These are phyloP conservation scores for Xylaria sp. DNA, from an alignment of 2,329 filamentous ascomycete species.

Conservation along the genomic window DNA sequence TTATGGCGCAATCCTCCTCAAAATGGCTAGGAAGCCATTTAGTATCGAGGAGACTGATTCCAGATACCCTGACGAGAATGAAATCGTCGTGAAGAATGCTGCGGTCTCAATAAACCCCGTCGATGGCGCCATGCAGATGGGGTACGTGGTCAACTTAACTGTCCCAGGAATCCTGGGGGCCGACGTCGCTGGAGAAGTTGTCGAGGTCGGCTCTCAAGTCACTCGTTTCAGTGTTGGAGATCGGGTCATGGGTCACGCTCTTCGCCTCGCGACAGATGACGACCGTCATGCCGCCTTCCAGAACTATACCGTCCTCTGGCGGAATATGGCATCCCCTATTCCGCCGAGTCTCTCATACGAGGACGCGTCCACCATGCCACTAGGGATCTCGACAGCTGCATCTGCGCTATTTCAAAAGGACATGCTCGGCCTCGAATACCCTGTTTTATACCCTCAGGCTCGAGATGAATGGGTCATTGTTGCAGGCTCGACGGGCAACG, in stretches of 20 bases:
- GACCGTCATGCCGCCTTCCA: slow-evolving; percentile 45
- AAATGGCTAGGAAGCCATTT: slow-evolving; percentile 25
- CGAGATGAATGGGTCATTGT: slow-evolving; percentile 51
- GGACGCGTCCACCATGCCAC: slow-evolving; percentile 45
- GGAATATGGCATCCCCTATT: slow-evolving; percentile 39
- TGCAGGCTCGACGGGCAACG: slow-evolving; percentile 54
- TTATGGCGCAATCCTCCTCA: slow-evolving; percentile 29
- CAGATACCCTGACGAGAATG: slow-evolving; percentile 36
- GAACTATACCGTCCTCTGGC: slow-evolving; percentile 40
- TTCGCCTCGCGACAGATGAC: slow-evolving; percentile 39
- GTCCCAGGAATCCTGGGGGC: slow-evolving; percentile 51
- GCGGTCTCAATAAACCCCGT: slow-evolving; percentile 51
- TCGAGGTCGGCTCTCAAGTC: slow-evolving; percentile 46
- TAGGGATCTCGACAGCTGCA: slow-evolving; percentile 46
- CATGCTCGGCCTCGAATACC: slow-evolving; percentile 40
- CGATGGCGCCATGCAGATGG: slow-evolving; percentile 46
- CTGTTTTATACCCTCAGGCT: slow-evolving; percentile 23
- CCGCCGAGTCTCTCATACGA: slow-evolving; percentile 43
- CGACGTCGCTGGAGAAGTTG: slow-evolving; percentile 51
- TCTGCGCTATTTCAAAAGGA: slow-evolving; percentile 42
- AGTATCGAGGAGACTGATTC: slow-evolving; percentile 27
- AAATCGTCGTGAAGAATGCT: slow-evolving; percentile 47
- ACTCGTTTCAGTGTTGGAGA: slow-evolving; percentile 49
- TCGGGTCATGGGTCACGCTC: slow-evolving; percentile 47
- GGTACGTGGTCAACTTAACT: slow-evolving; percentile 47